Evolutionary conservation across 257 asterid genomes (phyloP), one percentile per base, ranked within the genome.

Genomic region (Solanum commersonii): DNA sequence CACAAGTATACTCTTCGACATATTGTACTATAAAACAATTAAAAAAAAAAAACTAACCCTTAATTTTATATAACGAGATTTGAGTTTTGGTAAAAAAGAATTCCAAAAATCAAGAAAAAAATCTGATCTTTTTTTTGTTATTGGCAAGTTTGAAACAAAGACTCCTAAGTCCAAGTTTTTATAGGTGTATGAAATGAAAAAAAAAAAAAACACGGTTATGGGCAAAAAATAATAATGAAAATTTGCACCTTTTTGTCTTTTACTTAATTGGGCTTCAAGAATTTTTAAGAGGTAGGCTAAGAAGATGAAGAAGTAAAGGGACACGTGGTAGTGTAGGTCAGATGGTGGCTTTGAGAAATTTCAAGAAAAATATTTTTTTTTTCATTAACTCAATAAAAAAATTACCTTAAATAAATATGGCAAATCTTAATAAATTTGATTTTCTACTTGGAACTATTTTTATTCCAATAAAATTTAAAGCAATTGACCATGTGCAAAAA

Each of bases 1-100:
- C 77, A 93, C 96, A 88, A 94, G 83, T 78, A 94, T 88, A 23
- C 88, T 93, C 87, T 87, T 71, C 84, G 95, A 86, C 95, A 79
- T 79, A 8, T 7, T 70, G 38, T 27, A 46, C 25, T 44, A 79
- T 14, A 79, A 56, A 33, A 33, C 79, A 72, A 72, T 14, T 23
- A 15, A 49, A 78, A 1, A 37, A 13, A 40, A 1, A 38, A 40
- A 42, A 42, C 15, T 78, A 77, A 77, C 23, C 56, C 83, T 31
- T 12, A 72, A 72, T 35, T 35, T 8, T 74, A 74, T 35, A 78
- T 5, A 78, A 78, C 7, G 25, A 79, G 67, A 79, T 79, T 78
- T 25, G 63, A 33, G 37, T 42, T 42, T 78, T 42, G 63, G 37
- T 78, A 3, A 14, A 23, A 76, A 76, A 76, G 42, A 31, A 71